Percentiles rank a stretch among this genome's conserved stretches.
These are phyloP conservation scores for Umbilicus rupestris DNA, from an alignment of 164 flowering plant species.

Conservation along the genomic window DNA sequence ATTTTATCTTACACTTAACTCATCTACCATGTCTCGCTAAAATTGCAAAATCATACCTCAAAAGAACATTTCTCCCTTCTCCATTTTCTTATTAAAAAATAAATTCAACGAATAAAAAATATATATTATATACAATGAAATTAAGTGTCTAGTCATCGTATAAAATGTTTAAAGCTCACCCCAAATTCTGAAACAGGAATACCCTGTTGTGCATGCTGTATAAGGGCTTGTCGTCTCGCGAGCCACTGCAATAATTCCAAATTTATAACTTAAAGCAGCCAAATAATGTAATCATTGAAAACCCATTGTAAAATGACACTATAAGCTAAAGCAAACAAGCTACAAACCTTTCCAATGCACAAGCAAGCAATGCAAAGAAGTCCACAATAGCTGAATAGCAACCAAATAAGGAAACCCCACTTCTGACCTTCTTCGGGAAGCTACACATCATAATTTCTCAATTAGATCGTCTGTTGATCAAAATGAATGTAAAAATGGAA, in stretches of 20 bases:
- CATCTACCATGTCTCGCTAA: too few relatives aligned
- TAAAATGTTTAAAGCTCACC: constrained; percentile 31
- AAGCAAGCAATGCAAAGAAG: constrained; percentile 76
- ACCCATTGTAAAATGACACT: neutral
- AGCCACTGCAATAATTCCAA: constrained; percentile 54
- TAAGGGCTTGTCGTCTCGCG: constrained; percentile 67
- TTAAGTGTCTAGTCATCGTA: neutral
- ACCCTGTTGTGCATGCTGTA: constrained; percentile 89
- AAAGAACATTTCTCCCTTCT: neutral
- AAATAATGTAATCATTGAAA: too few relatives aligned
- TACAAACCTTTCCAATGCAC: constrained; percentile 60
- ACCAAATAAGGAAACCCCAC: constrained; percentile 96
- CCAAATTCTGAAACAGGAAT: constrained; percentile 91
- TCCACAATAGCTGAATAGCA: constrained; percentile 94
- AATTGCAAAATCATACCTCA: too few relatives aligned
- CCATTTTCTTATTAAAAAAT: neutral
- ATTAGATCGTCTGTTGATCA: neutral
- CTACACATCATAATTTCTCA: constrained; percentile 20
- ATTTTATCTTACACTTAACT: too few relatives aligned
- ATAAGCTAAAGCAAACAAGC: neutral
- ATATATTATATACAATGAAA: neutral
- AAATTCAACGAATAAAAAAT: neutral
- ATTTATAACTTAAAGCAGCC: neutral
- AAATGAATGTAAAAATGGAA: neutral
- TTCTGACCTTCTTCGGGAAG: constrained; percentile 97